Conservation (phyloP, 306 rosid species). For the Pterocarpus santalinus region DNA sequence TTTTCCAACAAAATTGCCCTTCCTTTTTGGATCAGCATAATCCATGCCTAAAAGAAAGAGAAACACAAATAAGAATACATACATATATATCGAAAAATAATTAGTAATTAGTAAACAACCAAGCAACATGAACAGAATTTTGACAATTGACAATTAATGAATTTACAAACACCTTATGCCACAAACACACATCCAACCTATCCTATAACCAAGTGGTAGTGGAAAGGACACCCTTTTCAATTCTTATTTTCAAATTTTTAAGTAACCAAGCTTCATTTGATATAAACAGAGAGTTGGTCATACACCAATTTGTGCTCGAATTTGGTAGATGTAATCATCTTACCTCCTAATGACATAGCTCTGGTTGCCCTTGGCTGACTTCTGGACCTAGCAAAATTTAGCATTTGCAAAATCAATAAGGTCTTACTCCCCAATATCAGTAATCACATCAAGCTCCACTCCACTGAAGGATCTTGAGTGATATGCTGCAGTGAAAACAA, state of each 20-base stretch:
- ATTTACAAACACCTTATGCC: background rate
- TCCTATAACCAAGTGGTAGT: constrained; percentile 19
- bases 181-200: constrained; percentile 33
- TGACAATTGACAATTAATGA: constrained; percentile 25
- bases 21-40: constrained; percentile 83
- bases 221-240: constrained; percentile 29
- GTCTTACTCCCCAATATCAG: constrained; percentile 48
- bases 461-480: constrained; percentile 43
- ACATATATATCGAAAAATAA: background rate
- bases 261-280: constrained; percentile 11
- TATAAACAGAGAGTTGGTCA: background rate
- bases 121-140: constrained; percentile 18
- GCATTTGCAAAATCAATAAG: constrained; percentile 64
- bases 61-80: constrained; percentile 21
- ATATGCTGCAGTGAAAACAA: constrained; percentile 55
- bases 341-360: constrained; percentile 88
- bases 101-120: constrained; percentile 8
- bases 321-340: constrained; percentile 39
- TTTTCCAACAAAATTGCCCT: constrained; percentile 75
- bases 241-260: constrained; percentile 22
- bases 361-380: constrained; percentile 73
- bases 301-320: background rate
- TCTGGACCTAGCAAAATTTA: constrained; percentile 70
- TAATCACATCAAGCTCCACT: constrained; percentile 53
- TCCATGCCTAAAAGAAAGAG: constrained; percentile 75